Base-by-base conservation (phyloP, 441 rosid genomes). In the Viola pubescens region DNA sequence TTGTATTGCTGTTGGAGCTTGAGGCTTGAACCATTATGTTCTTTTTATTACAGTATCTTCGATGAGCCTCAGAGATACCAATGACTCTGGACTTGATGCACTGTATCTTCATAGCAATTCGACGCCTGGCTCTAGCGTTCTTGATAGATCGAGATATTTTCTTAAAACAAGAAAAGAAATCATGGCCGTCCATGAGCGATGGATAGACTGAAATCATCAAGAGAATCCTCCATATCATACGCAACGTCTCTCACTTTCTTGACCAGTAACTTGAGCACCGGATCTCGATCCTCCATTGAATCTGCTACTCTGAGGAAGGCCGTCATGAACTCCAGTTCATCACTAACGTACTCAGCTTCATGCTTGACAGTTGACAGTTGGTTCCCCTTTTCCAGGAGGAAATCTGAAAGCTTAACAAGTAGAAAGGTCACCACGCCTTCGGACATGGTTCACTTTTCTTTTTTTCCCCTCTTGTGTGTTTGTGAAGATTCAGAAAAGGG, bases 231-330 rank as follows among this genome's bases (percentile, higher is more conserved):
- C 5, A 63, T 56, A 38, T 79, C 81, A 7, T 70, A 53, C 34
- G 77, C 82, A 0, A 64, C 54, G 4, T 81, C 74, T 54, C 83
- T 69, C 5, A 81, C 52, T 61, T 84, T 77, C 74, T 65, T 73
- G 9, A 80, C 70, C 77, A 78, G 75, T 6, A 69, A 70, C 53
- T 70, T 74, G 61, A 75, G 71, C 34, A 71, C 70, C 26, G 60
- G 67, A 10, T 78, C 76, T 3, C 48, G 60, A 34, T 75, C 81
- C 48, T 70, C 74, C 12, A 61, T 48, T 3, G 72, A 43, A 47
- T 81, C 89, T 39, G 79, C 81, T 34, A 60, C 53, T 64, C 78
- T 72, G 57, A 79, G 56, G 73, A 77, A 74, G 13, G 82, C 80
- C 56, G n/a, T 59, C 64, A 67, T 58, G 52, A 70, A 71, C 62